These are phyloP conservation scores for Plasmodium inui DNA, from an alignment of 169 alveolate genomes.

Conservation along the genomic window DNA sequence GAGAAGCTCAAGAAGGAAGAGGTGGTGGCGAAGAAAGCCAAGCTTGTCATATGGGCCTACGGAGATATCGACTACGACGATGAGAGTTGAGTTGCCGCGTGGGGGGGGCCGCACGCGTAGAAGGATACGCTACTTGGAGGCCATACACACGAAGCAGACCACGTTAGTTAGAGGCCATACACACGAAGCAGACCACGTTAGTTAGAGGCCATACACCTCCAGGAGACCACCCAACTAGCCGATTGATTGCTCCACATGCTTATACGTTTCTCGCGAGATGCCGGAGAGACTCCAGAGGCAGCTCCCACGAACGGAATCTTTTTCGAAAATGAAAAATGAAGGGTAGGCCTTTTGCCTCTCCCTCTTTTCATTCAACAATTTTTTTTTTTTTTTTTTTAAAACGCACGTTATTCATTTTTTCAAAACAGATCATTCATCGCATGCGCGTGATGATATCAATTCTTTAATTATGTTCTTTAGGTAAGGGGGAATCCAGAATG, in stretches of 20 bases:
- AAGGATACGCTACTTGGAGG: no score
- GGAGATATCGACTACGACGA: constrained; percentile 75
- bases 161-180: no score
- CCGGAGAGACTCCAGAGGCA: not conserved
- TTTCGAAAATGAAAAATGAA: not conserved
- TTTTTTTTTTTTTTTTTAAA: not conserved
- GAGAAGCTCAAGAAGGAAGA: constrained; percentile 70
- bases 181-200: not conserved
- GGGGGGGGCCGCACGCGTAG: not conserved
- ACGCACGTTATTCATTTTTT: not conserved
- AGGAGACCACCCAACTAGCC: not conserved
- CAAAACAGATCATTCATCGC: not conserved
- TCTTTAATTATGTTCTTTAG: not conserved
- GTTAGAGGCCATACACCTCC: not conserved
- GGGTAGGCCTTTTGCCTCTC: not conserved
- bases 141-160: no score
- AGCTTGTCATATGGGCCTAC: constrained; percentile 62
- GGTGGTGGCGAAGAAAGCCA: constrained; percentile 32
- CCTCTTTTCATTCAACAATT: not conserved
- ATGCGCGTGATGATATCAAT: not conserved
- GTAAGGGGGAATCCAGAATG: not conserved
- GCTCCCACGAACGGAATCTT: not conserved
- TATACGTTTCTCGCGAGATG: not conserved
- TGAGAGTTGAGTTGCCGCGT: not conserved
- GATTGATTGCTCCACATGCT: not conserved